Evolutionary conservation across 176 grass and related monocot genomes (phyloP).

Genomic region (Oryza coarctata): DNA sequence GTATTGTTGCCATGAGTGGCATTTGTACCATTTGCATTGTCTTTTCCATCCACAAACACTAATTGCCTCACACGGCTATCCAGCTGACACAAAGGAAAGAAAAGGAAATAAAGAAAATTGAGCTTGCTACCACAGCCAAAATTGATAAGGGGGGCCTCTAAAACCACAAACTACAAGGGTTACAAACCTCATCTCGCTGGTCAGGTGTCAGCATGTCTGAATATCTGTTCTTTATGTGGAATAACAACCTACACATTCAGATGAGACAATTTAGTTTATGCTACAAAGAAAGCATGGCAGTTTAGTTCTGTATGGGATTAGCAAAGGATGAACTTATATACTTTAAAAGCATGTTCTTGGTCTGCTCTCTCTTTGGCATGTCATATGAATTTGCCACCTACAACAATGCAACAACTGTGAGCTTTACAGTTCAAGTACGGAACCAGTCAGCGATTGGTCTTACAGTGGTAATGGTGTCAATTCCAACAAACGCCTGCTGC

Average conservation of each 20-base stretch:
- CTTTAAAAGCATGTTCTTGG: slow-evolving; percentile 67
- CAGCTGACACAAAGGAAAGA: slow-evolving; percentile 56
- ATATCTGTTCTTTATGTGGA: slow-evolving; percentile 91
- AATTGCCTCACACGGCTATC: slow-evolving; percentile 65
- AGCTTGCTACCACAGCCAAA: slow-evolving; percentile 14
- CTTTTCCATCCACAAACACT: slow-evolving; percentile 65
- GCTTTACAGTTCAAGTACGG: background rate
- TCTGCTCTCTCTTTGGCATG: slow-evolving; percentile 64
- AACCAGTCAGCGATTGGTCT: slow-evolving; percentile 24
- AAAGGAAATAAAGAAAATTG: slow-evolving; percentile 23
- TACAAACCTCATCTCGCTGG: slow-evolving; percentile 65
- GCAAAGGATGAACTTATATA: slow-evolving; percentile 21
- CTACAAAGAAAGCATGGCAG: slow-evolving; percentile 9
- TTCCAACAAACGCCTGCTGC: slow-evolving; percentile 70
- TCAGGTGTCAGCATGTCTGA: slow-evolving; percentile 56
- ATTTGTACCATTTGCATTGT: slow-evolving; percentile 23
- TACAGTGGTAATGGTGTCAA: slow-evolving; percentile 67
- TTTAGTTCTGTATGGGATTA: slow-evolving; percentile 29
- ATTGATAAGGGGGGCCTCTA: background rate
- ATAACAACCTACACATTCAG: slow-evolving; percentile 60
- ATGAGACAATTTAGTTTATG: slow-evolving; percentile 17
- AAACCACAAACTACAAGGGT: slow-evolving; percentile 13
- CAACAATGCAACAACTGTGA: slow-evolving; percentile 25
- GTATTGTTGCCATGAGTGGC: slow-evolving; percentile 6
- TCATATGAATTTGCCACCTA: slow-evolving; percentile 55